These are phyloP conservation scores for Malbranchea zuffiana DNA, from an alignment of 2,329 filamentous ascomycete genomes.

Conservation along the genomic window DNA sequence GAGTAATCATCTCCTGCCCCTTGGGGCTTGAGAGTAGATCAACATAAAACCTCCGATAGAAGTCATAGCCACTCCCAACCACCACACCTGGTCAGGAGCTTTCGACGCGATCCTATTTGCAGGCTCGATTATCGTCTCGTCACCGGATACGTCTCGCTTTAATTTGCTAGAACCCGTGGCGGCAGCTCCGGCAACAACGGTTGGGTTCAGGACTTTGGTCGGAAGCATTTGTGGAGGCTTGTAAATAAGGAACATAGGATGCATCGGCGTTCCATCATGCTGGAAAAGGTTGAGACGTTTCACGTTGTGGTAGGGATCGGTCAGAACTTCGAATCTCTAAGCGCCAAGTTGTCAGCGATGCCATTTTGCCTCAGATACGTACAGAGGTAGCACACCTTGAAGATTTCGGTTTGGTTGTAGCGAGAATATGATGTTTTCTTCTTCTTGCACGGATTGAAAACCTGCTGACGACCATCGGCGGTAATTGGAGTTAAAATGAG, in stretches of 20 bases:
- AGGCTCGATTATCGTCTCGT: background rate
- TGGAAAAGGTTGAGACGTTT: slow-evolving; percentile 53
- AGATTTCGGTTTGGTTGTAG: slow-evolving; percentile 54
- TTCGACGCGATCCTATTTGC: too few relatives aligned
- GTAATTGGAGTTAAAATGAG: slow-evolving; percentile 50
- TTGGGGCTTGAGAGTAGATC: slow-evolving; percentile 17
- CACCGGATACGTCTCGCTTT: slow-evolving; percentile 23
- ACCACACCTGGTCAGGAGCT: slow-evolving; percentile 39
- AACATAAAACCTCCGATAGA: slow-evolving; percentile 33
- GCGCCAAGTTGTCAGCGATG: background rate
- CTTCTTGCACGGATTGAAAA: slow-evolving; percentile 53
- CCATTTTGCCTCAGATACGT: background rate
- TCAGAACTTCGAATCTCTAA: slow-evolving; percentile 35
- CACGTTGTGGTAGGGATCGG: slow-evolving; percentile 52
- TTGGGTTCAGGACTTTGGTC: slow-evolving; percentile 54
- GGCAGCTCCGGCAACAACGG: slow-evolving; percentile 27
- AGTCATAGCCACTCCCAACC: slow-evolving; percentile 39
- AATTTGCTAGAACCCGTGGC: slow-evolving; percentile 24
- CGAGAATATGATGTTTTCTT: slow-evolving; percentile 49
- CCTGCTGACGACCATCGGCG: slow-evolving; percentile 56
- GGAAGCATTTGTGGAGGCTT: slow-evolving; percentile 58
- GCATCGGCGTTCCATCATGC: slow-evolving; percentile 53
- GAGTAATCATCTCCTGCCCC: background rate
- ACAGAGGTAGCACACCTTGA: slow-evolving; percentile 41
- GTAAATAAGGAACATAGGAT: slow-evolving; percentile 56